phyloP scores from a whole-genome alignment of 1,139 yeast genomes.

The Pneumocystis sp. region DNA sequence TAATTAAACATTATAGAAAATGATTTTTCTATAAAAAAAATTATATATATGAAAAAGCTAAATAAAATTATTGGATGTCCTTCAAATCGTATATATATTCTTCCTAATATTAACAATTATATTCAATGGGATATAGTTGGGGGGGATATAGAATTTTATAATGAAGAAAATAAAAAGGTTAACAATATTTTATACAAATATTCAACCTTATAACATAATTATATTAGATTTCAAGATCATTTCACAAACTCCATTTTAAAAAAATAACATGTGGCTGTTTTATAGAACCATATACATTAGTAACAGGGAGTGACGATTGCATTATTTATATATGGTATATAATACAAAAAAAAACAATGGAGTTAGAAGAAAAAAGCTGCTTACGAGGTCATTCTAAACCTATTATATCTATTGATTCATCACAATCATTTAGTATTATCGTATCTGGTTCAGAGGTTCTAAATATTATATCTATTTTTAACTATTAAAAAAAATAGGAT shows the following conservation, averaged over 20 bases:
- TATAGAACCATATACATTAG: constrained; percentile 15
- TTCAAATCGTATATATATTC: neutral
- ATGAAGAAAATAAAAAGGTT: neutral
- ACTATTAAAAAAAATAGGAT: constrained; percentile 3
- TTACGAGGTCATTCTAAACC: constrained; percentile 17
- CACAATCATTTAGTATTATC: constrained; percentile 16
- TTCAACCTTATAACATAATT: neutral
- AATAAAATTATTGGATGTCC: neutral
- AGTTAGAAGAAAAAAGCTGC: constrained; percentile 13
- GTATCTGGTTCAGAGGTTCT: constrained; percentile 16
- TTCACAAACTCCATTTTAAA: constrained; percentile 16
- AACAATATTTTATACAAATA: neutral
- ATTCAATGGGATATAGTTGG: neutral
- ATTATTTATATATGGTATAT: constrained; percentile 17
- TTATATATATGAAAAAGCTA: neutral
- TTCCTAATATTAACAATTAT: neutral
- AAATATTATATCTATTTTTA: neutral
- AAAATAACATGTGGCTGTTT: constrained; percentile 13
- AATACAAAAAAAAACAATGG: constrained; percentile 10
- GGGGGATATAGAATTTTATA: neutral
- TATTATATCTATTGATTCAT: constrained; percentile 16
- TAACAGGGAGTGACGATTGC: constrained; percentile 17
- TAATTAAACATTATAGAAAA: neutral
- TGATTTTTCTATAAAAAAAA: neutral
- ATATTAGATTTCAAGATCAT: constrained; percentile 12